Percentiles rank a stretch among this genome's conserved stretches.
Conservation (phyloP, 345 rosid genomes). For the Garcia nutans region DNA sequence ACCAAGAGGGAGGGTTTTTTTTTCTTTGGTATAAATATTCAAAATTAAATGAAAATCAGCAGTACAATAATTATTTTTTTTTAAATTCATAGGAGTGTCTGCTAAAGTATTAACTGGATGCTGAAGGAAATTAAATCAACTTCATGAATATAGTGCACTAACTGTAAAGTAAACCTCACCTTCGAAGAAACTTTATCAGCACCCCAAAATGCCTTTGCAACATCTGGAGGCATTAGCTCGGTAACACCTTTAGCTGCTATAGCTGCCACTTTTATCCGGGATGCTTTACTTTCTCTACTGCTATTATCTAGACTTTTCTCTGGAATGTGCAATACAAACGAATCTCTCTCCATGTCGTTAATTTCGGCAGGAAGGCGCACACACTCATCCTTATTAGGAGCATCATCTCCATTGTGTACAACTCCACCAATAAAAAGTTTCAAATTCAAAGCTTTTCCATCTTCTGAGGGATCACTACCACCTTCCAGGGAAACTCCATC, state of each 20-base stretch:
- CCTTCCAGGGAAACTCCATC: conserved; percentile 47
- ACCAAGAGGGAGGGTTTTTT: not conserved
- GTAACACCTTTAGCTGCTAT: conserved; percentile 80
- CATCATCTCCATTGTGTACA: conserved; percentile 65
- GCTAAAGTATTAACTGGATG: not conserved
- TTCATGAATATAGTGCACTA: conserved; percentile 6
- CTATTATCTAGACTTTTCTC: conserved; percentile 47
- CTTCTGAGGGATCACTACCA: conserved; percentile 43
- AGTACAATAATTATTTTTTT: not conserved
- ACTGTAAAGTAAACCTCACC: conserved; percentile 40
- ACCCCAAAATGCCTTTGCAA: conserved; percentile 82
- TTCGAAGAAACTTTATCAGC: conserved; percentile 73
- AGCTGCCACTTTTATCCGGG: conserved; percentile 68
- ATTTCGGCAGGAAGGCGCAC: conserved; percentile 75
- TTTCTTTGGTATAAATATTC: not conserved
- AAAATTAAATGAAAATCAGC: conserved; percentile 6
- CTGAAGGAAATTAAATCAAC: conserved; percentile 1
- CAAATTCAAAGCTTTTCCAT: conserved; percentile 55
- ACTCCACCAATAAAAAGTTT: conserved; percentile 90
- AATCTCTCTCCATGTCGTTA: conserved; percentile 63
- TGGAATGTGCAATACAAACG: conserved; percentile 70
- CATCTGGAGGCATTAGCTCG: conserved; percentile 90
- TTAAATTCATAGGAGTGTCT: not conserved
- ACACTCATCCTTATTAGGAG: conserved; percentile 62
- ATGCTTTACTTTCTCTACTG: conserved; percentile 41